Evolutionary conservation across 768 basidiomycete genomes (phyloP), one percentile per base, ranked within the genome.

Genomic region (Boletus subparvulus): DNA sequence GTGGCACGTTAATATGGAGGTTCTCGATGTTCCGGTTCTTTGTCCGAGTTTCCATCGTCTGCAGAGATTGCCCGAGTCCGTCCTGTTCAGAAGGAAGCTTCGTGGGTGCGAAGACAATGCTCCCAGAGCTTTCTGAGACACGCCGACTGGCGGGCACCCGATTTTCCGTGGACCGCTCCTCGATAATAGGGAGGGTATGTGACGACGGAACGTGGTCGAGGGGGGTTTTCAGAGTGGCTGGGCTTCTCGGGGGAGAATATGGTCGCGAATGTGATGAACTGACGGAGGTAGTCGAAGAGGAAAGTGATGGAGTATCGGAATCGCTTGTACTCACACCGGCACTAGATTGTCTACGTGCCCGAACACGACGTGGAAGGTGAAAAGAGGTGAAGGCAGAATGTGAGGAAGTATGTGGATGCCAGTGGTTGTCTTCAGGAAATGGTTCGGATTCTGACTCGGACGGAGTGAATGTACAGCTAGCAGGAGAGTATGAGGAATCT

Each of bases 231-330:
- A 74, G 55, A 56, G 65, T 67, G 9, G 61, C 70, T 21, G 68
- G 71, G 52, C 71, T 77, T 36, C 68, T 59, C 9, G 74, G 75
- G 8, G 69, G 78, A 59, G 60, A 62, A 67, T 61, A 59, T 48
- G 65, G 59, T 24, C 63, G 68, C 3, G 74, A 76, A 48, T 65
- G 70, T 4, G 65, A 65, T 5, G 77, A 78, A 50, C 75, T 76
- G 54, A 62, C 66, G 2, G 77, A 78, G 9, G 65, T 67, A 41
- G 61, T 69, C 30, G 76, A 79, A 47, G 78, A 78, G 32, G 74
- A 70, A 48, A 83, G 70, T 11, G 81, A 80, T n/a, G 79, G 79
- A n/a, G 75, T 77, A 55, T 80, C 78, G 48, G 76, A 78, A 55
- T 76, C 76, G 52, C 74, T 71, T 19, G 65, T 52, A 41, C 73